Base-by-base conservation (phyloP, 176 grass and related monocot species). In the Ensete glaucum region DNA sequence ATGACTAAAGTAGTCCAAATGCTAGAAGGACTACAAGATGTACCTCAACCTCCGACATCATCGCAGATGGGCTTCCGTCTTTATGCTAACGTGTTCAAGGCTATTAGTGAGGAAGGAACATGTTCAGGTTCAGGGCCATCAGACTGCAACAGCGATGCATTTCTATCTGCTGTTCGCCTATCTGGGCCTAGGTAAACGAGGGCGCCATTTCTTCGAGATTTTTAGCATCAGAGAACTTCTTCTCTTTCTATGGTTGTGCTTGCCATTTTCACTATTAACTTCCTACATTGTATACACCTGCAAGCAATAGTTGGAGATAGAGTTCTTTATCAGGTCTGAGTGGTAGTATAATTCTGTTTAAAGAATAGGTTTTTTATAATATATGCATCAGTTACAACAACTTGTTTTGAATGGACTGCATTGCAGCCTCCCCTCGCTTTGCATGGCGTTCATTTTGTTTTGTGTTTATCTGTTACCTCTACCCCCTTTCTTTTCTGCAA, bases 1-100 rank as follows among this genome's bases (percentile, higher is more conserved):
- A 99, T 99, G 95, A 67, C 83, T 0, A 93, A 85, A 81, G 95
- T 99, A 1, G 82, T 94, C 54, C 90, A 91, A 76, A 99, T 99
- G 95, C 78, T 99, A 12, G 95, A 99, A 66, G 91, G 95, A n/a
- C 69, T 93, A 50, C 83, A 82, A 16, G 84, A 91, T 8, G 95
- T 99, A 26, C 88, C 88, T 34, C 79, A 76, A 62, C 90, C 90
- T 26, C 90, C 95, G 17, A 16, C 50, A 1, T 91, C 84, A 4
- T 87, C 88, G 0, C 90, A 99, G 14, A 67, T 99, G 24, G 88
- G 90, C 19, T 85, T 80, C 63, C 76, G 90, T 69, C 80, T 99
- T 9, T 89, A 94, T 17, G 76, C 86, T 1, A 99, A 99, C 8
- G 82, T 82, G 34, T 86, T 99, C 80, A 93, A 93, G 77, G 83